Conservation (phyloP, 768 basidiomycete genomes). For the Lepiota venenata region DNA sequence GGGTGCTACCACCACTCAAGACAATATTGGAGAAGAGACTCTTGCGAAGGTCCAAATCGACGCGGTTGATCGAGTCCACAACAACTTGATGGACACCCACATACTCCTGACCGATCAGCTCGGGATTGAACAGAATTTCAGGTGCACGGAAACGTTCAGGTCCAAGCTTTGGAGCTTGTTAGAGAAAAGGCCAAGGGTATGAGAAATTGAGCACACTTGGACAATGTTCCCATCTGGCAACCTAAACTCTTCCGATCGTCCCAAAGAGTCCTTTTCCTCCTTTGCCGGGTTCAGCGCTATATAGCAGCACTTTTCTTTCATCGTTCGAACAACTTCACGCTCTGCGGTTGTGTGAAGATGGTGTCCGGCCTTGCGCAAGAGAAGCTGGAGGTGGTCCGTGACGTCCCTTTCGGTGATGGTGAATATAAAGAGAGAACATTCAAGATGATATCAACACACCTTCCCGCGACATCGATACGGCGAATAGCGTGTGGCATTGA, state of each 20-base stretch:
- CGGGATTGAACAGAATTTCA: conserved; percentile 97
- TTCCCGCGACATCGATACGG: conserved; percentile 93
- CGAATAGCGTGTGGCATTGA: conserved; percentile 99
- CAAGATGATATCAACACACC: conserved; percentile 40
- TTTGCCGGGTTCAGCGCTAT: conserved; percentile 89
- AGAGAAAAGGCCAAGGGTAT: conserved; percentile 7
- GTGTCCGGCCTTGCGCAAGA: conserved; percentile 92
- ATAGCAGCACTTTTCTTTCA: conserved; percentile 99
- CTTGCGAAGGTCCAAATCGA: conserved; percentile 95
- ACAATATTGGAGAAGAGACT: conserved; percentile 96
- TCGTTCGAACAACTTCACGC: conserved; percentile 92
- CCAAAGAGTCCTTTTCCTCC: conserved; percentile 88
- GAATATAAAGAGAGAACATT: conserved; percentile 16
- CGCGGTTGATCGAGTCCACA: conserved; percentile 95
- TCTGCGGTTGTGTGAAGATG: conserved; percentile 97
- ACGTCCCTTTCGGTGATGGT: conserved; percentile 64
- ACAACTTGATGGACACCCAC: conserved; percentile 97
- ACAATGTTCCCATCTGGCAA: conserved; percentile 95
- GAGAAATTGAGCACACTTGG: conserved; percentile 49
- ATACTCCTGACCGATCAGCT: conserved; percentile 93
- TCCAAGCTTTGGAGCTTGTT: conserved; percentile 62
- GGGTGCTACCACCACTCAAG: conserved; percentile 92
- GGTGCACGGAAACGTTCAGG: conserved; percentile 95
- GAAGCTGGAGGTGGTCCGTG: conserved; percentile 92
- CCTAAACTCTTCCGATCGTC: conserved; percentile 82